Evolutionary conservation across 768 basidiomycete genomes (phyloP).

Genomic region (Tylopilus cervinicoccineus): DNA sequence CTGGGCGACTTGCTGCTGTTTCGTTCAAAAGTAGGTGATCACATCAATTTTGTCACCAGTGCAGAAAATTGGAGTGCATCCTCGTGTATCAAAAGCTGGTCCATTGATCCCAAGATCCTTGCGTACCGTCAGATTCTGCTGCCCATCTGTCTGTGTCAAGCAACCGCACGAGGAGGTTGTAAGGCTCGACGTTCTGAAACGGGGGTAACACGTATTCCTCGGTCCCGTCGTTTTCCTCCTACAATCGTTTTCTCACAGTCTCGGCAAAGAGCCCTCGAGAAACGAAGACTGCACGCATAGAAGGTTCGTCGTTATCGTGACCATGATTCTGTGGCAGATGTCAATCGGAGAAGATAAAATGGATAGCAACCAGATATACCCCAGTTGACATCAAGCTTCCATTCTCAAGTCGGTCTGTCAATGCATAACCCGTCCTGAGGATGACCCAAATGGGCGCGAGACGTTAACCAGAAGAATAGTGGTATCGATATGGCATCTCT

Average conservation of each 20-base stretch:
- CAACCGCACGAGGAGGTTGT: constrained; percentile 73
- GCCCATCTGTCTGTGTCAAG: constrained; percentile 54
- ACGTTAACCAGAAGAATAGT: constrained; percentile 63
- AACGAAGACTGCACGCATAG: constrained; percentile 88
- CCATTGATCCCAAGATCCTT: constrained; percentile 75
- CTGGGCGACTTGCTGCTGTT: too few relatives aligned
- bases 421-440: constrained; percentile 72
- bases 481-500: constrained; percentile 73
- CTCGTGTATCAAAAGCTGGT: neutral
- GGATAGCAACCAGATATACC: constrained; percentile 33
- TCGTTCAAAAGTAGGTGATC: neutral
- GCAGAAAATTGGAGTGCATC: neutral
- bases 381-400: constrained; percentile 61
- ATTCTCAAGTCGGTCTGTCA: constrained; percentile 62
- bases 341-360: neutral
- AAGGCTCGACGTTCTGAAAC: constrained; percentile 81
- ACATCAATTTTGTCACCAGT: neutral
- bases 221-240: constrained; percentile 27
- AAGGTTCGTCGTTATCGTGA: constrained; percentile 69
- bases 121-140: constrained; percentile 70
- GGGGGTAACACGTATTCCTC: constrained; percentile 59
- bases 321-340: constrained; percentile 64
- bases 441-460: constrained; percentile 84
- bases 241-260: constrained; percentile 1
- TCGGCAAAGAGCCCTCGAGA: constrained; percentile 81